These are phyloP conservation scores for Pichia membranifaciens DNA, from an alignment of 805 yeast genomes.

Conservation along the genomic window DNA sequence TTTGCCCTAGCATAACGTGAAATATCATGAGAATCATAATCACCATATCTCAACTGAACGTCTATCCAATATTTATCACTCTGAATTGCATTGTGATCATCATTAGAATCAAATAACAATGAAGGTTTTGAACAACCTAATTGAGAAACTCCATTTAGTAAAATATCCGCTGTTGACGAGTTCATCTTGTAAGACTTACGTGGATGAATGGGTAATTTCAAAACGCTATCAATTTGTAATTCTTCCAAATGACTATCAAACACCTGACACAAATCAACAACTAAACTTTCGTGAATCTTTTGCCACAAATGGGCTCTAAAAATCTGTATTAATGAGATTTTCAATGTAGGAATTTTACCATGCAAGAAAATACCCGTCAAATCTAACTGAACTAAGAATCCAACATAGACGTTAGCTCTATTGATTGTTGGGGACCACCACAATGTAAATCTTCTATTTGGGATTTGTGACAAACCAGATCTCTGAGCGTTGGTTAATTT, in stretches of 20 bases:
- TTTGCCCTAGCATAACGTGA: slow-evolving; percentile 91
- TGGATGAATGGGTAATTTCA: slow-evolving; percentile 91
- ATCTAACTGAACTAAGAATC: slow-evolving; percentile 92
- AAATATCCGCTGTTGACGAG: slow-evolving; percentile 89
- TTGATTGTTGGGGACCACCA: slow-evolving; percentile 99
- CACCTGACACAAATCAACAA: slow-evolving; percentile 88
- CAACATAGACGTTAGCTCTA: slow-evolving; percentile 96
- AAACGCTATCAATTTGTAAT: slow-evolving; percentile 76
- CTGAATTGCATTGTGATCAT: slow-evolving; percentile 49
- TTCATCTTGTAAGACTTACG: slow-evolving; percentile 96
- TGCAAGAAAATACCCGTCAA: slow-evolving; percentile 94
- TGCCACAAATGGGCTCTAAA: slow-evolving; percentile 99
- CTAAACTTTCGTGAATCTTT: slow-evolving; percentile 93
- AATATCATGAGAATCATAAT: slow-evolving; percentile 95
- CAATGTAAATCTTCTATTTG: slow-evolving; percentile 90
- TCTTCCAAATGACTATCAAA: slow-evolving; percentile 82
- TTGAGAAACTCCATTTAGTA: slow-evolving; percentile 62
- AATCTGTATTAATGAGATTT: slow-evolving; percentile 90
- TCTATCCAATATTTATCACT: slow-evolving; percentile 87
- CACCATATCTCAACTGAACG: slow-evolving; percentile 92
- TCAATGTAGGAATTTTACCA: slow-evolving; percentile 95
- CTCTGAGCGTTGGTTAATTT: slow-evolving; percentile 96
- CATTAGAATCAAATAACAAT: slow-evolving; percentile 64
- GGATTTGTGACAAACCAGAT: slow-evolving; percentile 94
- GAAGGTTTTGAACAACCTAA: slow-evolving; percentile 88